These are phyloP conservation scores for Botrytis squamosa DNA, from an alignment of 2,329 filamentous ascomycete species.

Conservation along the genomic window DNA sequence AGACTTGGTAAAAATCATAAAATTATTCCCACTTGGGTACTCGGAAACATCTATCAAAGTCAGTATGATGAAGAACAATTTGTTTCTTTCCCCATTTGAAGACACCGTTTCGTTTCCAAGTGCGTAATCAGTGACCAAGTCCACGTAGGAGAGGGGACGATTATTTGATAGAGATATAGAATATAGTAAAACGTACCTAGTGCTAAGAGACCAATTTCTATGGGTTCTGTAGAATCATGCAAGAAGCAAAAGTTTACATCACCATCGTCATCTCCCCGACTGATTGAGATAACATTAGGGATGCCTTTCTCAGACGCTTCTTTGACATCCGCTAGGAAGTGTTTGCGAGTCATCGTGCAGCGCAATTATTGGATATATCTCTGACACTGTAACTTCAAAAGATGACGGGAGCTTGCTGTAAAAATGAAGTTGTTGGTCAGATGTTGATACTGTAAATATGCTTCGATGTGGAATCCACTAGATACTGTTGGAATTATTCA, in stretches of 20 bases:
- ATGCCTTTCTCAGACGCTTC: constrained; percentile 44
- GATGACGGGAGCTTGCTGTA: neutral
- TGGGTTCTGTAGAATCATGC: constrained; percentile 33
- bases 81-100: constrained; percentile 15
- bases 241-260: constrained; percentile 63
- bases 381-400: neutral
- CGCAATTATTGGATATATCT: neutral
- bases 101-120: neutral
- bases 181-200: constrained; percentile 26
- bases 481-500: neutral
- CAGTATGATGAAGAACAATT: neutral
- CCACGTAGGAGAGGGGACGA: neutral
- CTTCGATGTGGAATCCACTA: neutral
- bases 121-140: neutral
- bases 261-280: constrained; percentile 67
- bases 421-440: neutral
- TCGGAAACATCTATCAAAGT: constrained; percentile 50
- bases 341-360: constrained; percentile 59
- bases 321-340: constrained; percentile 59
- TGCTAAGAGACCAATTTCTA: constrained; percentile 33
- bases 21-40: constrained; percentile 49
- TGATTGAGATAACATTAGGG: constrained; percentile 53
- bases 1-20: constrained; percentile 53
- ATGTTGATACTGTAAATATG: neutral
- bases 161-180: neutral